Evolutionary conservation across 2,329 filamentous ascomycete genomes (phyloP), one percentile per base, ranked within the genome.

Genomic region (Fusarium torulosum): DNA sequence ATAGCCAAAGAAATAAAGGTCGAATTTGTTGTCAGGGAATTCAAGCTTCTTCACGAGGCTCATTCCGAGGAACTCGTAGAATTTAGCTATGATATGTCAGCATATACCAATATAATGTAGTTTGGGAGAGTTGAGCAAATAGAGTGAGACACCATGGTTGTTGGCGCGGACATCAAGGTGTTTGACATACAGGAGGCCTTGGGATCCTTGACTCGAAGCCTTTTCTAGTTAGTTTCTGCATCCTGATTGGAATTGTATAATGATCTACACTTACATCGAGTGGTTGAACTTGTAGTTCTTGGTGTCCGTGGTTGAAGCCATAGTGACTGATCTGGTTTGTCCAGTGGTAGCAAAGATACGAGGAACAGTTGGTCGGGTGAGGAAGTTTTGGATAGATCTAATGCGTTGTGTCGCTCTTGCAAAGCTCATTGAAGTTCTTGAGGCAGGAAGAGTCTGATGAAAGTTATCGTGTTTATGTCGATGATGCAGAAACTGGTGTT

Each of bases 181-280:
- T 43, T 42, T 59, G 13, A 76, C 81, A 46, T 82, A 91, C 90
- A 81, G 38, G 91, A 93, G 76, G 85, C 88, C 81, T 94, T 90
- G 13, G 95, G 95, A 81, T 99, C 94, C 81, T 98, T 98, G 76
- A 98, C 91, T 79, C 95, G 91, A 77, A 97, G 85, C 93, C 93
- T 96, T 41, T n/a, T 33, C 43, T 51, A 66, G 7, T 51, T 27
- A 53, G 57, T 8, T 51, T 68, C 31, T 74, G 53, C n/a, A 62
- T 63, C 53, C 7, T 23, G 15, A 21, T 17, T 4, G 9, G 15
- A 14, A 17, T 29, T 51, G 15, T 17, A 55, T 25, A n/a, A 17
- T 4, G 35, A 29, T 53, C 31, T 45, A n/a, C 7, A 51, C 85
- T 76, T 76, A 88, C 95, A 98, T 98, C 58, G 92, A 91, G 84